Evolutionary conservation across 371 early-diverging fungal genomes (phyloP).

Genomic region (Catenaria anguillulae): DNA sequence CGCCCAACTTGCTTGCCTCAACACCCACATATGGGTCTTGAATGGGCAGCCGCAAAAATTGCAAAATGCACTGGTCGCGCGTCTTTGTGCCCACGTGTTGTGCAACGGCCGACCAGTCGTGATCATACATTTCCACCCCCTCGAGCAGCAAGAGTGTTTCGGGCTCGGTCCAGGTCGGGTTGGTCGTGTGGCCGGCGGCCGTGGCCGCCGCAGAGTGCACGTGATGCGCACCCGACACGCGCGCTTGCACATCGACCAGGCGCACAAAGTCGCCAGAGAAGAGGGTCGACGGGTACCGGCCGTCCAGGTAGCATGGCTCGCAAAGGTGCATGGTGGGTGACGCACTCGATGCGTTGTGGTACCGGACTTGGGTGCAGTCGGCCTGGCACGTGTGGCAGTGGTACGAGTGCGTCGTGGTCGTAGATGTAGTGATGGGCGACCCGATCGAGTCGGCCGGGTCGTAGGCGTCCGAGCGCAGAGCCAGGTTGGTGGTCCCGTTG

Average conservation of each 20-base stretch:
- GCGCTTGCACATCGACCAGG: constrained; percentile 28
- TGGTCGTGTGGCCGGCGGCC: neutral
- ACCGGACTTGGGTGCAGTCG: constrained; percentile 62
- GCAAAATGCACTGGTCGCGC: constrained; percentile 84
- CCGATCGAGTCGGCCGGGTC: constrained; percentile 15
- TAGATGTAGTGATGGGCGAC: neutral
- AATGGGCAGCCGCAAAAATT: constrained; percentile 91
- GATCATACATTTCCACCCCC: constrained; percentile 88
- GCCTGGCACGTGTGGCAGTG: constrained; percentile 62
- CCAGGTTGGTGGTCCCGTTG: constrained; percentile 17
- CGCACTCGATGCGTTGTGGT: constrained; percentile 67
- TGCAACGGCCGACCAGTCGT: constrained; percentile 91
- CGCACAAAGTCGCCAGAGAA: constrained; percentile 78
- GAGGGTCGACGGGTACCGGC: constrained; percentile 76
- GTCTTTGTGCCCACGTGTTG: constrained; percentile 86
- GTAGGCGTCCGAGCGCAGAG: constrained; percentile 42
- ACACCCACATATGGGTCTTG: constrained; percentile 66
- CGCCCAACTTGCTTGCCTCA: constrained; percentile 24
- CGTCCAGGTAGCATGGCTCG: constrained; percentile 74
- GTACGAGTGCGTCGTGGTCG: constrained; percentile 7
- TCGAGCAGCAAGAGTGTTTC: constrained; percentile 88
- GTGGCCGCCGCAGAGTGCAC: constrained; percentile 16
- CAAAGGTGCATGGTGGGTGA: constrained; percentile 73
- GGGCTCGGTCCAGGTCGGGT: constrained; percentile 71
- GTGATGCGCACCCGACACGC: constrained; percentile 33